Evolutionary conservation across 1,284 basidiomycete genomes (phyloP), one percentile per base, ranked within the genome.

Genomic region (Cerrena zonata): DNA sequence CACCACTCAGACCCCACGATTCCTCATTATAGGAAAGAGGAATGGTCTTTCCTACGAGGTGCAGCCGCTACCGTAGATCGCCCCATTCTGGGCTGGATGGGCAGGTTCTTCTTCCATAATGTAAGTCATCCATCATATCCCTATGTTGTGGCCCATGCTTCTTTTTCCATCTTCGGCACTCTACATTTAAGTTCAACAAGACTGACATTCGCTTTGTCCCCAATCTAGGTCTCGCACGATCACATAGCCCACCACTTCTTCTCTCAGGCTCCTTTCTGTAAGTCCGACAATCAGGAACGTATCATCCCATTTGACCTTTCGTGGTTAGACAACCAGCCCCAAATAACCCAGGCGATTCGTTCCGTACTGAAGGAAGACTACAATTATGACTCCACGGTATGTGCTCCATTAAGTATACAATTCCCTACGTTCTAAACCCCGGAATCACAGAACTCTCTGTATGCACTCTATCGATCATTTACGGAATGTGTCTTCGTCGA

Each of bases 31-130:
- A 67, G 72, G 41, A 61, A 65, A 56, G 61, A 62, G 18, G 63
- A 77, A 59, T 82, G 79, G 79, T 73, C 75, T 3, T 82, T 79
- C 66, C 67, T 77, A 47, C 74, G 79, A 26, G 81, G 80, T n/a
- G 78, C 80, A 11, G 62, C 79, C 15, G 75, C 78, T 12, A 84
- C 80, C 1, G 75, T 82, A 24, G 80, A 84, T 60, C 65, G 81
- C 45, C 77, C 77, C 0, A 66, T 82, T 37, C 68, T 83, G n/a
- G 81, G 81, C n/a, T 82, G 79, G 79, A 69, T 71, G 18, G 79
- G 80, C 42, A 55, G 58, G 2, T 60, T 63, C 56, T 61, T 63
- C 69, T 69, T 82, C 51, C 80, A 84, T 61, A 69, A 69, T 55
- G 68, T 71, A 52, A 37, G 66, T 56, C 30, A 18, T 34, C 36